Evolutionary conservation across 1,284 basidiomycete genomes (phyloP).

Genomic region (Ceratobasidium sp.): DNA sequence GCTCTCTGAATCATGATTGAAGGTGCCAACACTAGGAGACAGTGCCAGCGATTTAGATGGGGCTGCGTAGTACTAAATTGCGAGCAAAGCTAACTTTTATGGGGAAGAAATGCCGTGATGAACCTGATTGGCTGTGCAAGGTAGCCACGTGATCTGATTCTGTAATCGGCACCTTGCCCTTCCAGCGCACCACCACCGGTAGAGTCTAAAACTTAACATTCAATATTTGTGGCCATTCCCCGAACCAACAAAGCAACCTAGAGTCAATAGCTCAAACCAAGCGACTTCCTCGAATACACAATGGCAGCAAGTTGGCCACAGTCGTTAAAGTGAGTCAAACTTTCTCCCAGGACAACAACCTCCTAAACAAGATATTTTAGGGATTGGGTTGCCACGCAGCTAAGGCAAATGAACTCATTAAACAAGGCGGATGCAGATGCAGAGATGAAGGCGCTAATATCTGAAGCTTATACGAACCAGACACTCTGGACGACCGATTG

Average conservation of each 20-base stretch:
- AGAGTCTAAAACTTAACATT: neutral
- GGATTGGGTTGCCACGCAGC: constrained; percentile 85
- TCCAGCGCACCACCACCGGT: constrained; percentile 28
- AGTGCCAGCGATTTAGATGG: neutral
- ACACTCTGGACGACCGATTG: constrained; percentile 91
- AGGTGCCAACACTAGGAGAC: neutral
- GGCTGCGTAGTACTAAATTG: neutral
- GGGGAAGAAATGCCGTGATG: neutral
- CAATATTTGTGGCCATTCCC: neutral
- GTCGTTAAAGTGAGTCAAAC: constrained; percentile 31
- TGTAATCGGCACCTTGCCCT: neutral
- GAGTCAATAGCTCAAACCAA: neutral
- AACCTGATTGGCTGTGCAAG: neutral
- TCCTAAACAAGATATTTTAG: constrained; percentile 55
- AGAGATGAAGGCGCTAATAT: constrained; percentile 87
- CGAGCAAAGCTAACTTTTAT: neutral
- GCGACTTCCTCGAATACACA: neutral
- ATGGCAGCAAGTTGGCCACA: constrained; percentile 41
- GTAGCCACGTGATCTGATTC: constrained; percentile 3
- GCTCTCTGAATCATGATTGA: neutral
- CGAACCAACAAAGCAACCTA: neutral
- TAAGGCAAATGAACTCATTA: constrained; percentile 80
- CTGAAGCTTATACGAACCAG: constrained; percentile 79
- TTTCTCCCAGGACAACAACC: neutral
- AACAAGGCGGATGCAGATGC: constrained; percentile 79